phyloP scores from a whole-genome alignment of 768 basidiomycete species.

The Amanita rubescens region DNA sequence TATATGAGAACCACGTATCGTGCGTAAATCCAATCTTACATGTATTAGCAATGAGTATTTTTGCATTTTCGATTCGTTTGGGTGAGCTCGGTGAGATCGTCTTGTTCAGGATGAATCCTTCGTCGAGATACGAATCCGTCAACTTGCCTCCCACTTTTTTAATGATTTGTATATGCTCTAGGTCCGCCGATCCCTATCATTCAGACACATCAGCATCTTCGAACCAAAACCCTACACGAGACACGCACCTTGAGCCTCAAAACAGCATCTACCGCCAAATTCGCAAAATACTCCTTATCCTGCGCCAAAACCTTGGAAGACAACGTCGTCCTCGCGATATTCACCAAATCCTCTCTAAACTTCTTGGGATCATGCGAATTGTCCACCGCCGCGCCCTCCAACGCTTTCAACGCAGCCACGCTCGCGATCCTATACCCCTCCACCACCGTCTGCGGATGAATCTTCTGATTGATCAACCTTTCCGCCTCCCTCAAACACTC shows the following conservation, averaged over 20 bases:
- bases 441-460: slow-evolving; percentile 97
- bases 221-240: too few relatives aligned
- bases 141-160: slow-evolving; percentile 99
- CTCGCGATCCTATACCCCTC: slow-evolving; percentile 96
- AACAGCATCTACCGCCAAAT: slow-evolving; percentile 95
- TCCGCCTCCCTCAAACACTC: slow-evolving; percentile 94
- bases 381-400: slow-evolving; percentile 79
- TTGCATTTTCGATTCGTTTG: slow-evolving; percentile 89
- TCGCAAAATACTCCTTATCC: slow-evolving; percentile 97
- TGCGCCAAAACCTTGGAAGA: slow-evolving; percentile 95
- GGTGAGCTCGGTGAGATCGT: slow-evolving; percentile 90
- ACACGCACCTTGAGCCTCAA: slow-evolving; percentile 75
- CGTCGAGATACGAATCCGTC: slow-evolving; percentile 96
- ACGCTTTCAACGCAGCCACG: slow-evolving; percentile 71
- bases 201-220: background rate
- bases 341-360: slow-evolving; percentile 89
- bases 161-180: slow-evolving; percentile 98
- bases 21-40: slow-evolving; percentile 35
- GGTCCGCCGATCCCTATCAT: slow-evolving; percentile 81
- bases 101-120: slow-evolving; percentile 99
- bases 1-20: slow-evolving; percentile 1
- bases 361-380: slow-evolving; percentile 65
- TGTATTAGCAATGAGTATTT: slow-evolving; percentile 97
- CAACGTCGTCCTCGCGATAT: slow-evolving; percentile 93
- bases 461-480: slow-evolving; percentile 84